A percentile compares a stretch with the other conserved stretches of the same genome.
Conservation (phyloP, 2,329 filamentous ascomycete species). For the Aspergillus felis region DNA sequence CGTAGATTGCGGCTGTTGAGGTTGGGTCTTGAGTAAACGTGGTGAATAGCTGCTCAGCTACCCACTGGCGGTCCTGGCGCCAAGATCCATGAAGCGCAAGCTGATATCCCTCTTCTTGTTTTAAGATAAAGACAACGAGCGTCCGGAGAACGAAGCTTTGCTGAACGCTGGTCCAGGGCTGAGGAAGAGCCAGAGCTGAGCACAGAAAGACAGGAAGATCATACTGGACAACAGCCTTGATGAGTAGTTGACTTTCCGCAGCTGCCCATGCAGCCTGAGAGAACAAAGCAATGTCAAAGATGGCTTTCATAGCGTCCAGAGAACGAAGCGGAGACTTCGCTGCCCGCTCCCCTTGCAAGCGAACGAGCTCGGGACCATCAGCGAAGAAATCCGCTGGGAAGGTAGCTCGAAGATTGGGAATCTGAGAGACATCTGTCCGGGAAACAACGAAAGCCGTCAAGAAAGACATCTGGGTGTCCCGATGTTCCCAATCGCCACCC, state of each 20-base stretch:
- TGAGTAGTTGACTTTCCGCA: conserved; percentile 54
- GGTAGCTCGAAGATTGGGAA: conserved; percentile 74
- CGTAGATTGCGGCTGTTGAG: conserved; percentile 65
- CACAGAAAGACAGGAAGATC: conserved; percentile 49
- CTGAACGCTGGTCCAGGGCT: conserved; percentile 48
- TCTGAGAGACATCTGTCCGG: conserved; percentile 74
- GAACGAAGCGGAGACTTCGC: conserved; percentile 85
- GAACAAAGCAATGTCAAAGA: conserved; percentile 60
- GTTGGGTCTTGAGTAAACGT: conserved; percentile 67
- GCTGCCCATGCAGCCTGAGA: conserved; percentile 55
- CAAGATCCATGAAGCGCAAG: conserved; percentile 90
- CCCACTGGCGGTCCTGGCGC: conserved; percentile 86
- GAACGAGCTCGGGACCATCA: conserved; percentile 57
- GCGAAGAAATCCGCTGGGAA: conserved; percentile 66
- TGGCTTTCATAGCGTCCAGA: conserved; percentile 69
- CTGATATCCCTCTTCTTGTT: conserved; percentile 71
- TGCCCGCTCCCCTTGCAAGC: conserved; percentile 60
- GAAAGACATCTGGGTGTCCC: conserved; percentile 89
- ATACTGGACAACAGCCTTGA: conserved; percentile 57
- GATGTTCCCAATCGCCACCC: conserved; percentile 83
- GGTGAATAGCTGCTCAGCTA: conserved; percentile 74
- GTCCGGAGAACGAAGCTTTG: conserved; percentile 47
- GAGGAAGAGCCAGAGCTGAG: conserved; percentile 46
- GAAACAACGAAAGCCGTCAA: conserved; percentile 80
- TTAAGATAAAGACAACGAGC: conserved; percentile 79